Evolutionary conservation across 176 grass and related monocot genomes (phyloP), one percentile per base, ranked within the genome.

Genomic region (Carex myosuroides): DNA sequence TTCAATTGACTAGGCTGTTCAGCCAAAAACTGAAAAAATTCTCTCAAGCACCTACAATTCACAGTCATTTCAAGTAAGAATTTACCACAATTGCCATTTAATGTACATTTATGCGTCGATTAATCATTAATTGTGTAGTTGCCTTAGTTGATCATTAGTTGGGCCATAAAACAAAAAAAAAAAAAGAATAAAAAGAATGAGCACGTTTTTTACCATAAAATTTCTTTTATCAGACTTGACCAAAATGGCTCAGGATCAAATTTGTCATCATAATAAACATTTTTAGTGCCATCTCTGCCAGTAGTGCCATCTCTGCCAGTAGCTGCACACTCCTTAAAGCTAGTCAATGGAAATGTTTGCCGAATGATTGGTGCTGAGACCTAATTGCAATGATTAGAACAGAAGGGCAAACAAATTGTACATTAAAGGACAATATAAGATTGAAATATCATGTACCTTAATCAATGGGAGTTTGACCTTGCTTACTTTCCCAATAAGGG

Each of bases 1-100:
- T 95, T 99, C 79, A 95, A 79, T 42, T 99, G 93, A 83, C 81
- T 88, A 32, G 93, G 96, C 54, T 99, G 96, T 79, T 94, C 93
- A 70, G 85, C 65, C 84, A 99, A 84, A 89, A 99, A 99, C 66
- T 79, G 70, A 73, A 90, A 42, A 12, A 94, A 88, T 56, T 70
- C 83, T 88, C 79, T 92, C 60, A 94, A 81, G 86, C 79, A 56
- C 91, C 97, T 99, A 76, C 29, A 90, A 13, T 83, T 75, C 67
- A 39, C 6, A 56, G 21, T 56, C 3, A 29, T 63, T 18, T 73
- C 26, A 87, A 63, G 69, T 84, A 91, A 63, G 79, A 3, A 39
- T 8, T 66, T 65, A 50, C 3, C 37, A 9, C 20, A 64, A 79
- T 79, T 35, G 42, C 12, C 76, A 29, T 56, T 55, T 50, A 58